Percentiles rank a stretch among this genome's conserved stretches.
Conservation (phyloP, 2,329 filamentous ascomycete genomes). For the Cladophialophora bantiana region DNA sequence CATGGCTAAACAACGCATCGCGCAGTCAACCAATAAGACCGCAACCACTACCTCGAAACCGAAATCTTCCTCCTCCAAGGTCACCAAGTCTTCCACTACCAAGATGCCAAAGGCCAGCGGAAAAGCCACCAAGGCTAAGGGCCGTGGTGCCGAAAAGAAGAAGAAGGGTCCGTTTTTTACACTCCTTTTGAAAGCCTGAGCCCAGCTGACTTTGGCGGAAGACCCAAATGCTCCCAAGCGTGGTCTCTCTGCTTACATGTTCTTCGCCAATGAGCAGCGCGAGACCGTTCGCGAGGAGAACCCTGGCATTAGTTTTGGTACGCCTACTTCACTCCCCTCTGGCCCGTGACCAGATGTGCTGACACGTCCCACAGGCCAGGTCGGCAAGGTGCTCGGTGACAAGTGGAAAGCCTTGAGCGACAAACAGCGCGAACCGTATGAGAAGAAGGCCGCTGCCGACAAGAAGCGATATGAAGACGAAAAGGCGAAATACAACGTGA, state of each 20-base stretch:
- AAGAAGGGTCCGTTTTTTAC: slow-evolving; percentile 69
- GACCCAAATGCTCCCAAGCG: slow-evolving; percentile 99
- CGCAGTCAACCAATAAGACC: slow-evolving; percentile 15
- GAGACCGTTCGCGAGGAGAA: slow-evolving; percentile 98
- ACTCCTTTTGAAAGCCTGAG: slow-evolving; percentile 1
- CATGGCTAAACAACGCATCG: slow-evolving; percentile 15
- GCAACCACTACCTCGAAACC: background rate
- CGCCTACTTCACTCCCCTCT: slow-evolving; percentile 42
- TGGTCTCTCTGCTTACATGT: slow-evolving; percentile 99
- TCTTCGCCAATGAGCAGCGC: slow-evolving; percentile 99
- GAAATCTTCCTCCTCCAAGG: background rate
- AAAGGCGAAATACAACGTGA: slow-evolving; percentile 89
- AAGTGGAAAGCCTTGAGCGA: slow-evolving; percentile 97
- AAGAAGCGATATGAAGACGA: slow-evolving; percentile 99
- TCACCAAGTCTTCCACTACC: slow-evolving; percentile 35
- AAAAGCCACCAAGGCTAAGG: slow-evolving; percentile 65
- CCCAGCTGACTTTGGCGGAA: slow-evolving; percentile 47
- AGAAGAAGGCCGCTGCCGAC: slow-evolving; percentile 93
- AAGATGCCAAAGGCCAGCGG: slow-evolving; percentile 74
- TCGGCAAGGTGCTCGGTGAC: slow-evolving; percentile 97
- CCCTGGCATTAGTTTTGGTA: slow-evolving; percentile 95
- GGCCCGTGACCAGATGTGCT: slow-evolving; percentile 16
- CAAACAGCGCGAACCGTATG: slow-evolving; percentile 91
- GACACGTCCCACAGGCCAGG: slow-evolving; percentile 69
- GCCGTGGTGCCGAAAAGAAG: slow-evolving; percentile 67